phyloP scores from a whole-genome alignment of 441 rosid species.

The Syzygium malaccense region DNA sequence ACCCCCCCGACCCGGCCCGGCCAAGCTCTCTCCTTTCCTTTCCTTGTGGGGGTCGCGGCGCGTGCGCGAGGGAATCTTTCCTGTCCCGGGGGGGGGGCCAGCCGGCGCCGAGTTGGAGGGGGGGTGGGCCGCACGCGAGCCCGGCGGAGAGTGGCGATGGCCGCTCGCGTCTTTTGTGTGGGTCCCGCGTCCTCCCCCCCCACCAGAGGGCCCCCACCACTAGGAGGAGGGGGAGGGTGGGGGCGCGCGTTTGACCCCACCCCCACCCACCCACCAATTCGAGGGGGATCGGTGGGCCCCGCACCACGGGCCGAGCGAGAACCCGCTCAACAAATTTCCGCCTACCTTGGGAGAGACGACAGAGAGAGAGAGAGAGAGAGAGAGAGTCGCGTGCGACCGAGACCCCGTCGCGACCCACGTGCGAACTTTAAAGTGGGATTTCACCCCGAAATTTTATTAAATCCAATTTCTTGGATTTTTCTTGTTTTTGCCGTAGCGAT shows the following conservation, averaged over 20 bases:
- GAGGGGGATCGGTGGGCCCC: background rate
- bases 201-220: background rate
- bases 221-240: background rate
- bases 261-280: background rate
- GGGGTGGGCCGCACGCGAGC: background rate
- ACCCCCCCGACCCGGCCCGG: rapidly evolving
- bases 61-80: background rate
- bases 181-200: background rate
- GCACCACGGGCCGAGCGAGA: background rate
- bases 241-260: background rate
- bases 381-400: background rate
- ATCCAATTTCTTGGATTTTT: background rate
- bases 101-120: background rate
- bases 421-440: background rate
- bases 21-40: no score
- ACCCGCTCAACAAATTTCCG: background rate
- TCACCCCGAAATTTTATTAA: background rate
- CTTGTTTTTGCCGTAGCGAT: background rate
- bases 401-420: background rate
- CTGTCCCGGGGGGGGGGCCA: no score
- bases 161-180: background rate
- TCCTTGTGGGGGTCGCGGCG: background rate
- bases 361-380: background rate
- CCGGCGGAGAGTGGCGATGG: background rate
- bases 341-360: background rate